Conservation (phyloP, 345 rosid species). For the Fremontodendron californicum region DNA sequence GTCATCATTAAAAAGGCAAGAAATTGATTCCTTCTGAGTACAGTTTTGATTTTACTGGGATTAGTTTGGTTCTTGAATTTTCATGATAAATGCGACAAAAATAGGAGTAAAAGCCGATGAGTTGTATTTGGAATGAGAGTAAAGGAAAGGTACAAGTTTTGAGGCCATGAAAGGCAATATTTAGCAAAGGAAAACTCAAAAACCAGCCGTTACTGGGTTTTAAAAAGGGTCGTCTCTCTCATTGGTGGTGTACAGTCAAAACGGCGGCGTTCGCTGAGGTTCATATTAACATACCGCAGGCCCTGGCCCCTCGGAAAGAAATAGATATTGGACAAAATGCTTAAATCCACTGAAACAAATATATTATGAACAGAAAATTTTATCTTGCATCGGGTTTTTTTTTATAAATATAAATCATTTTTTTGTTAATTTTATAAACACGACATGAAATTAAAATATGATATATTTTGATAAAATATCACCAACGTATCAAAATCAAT, state of each 20-base stretch:
- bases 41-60: constrained; percentile 4
- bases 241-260: background rate
- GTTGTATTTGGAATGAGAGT: background rate
- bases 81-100: constrained; percentile 1
- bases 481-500: no score
- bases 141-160: background rate
- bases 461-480: no score
- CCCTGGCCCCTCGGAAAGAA: background rate
- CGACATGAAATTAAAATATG: no score
- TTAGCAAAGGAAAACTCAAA: background rate
- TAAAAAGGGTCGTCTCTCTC: background rate
- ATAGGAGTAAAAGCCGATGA: background rate
- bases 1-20: background rate
- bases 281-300: background rate
- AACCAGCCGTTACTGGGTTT: constrained; percentile 14
- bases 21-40: constrained; percentile 1
- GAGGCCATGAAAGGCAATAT: background rate
- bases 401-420: no score
- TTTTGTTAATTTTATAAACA: no score
- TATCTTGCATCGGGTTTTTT: no score
- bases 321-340: background rate
- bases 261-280: background rate
- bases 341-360: background rate
- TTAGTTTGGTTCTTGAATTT: background rate
- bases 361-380: background rate